Evolutionary conservation across 1,139 yeast genomes (phyloP), one percentile per base, ranked within the genome.

Genomic region (Suhomyces taliae): DNA sequence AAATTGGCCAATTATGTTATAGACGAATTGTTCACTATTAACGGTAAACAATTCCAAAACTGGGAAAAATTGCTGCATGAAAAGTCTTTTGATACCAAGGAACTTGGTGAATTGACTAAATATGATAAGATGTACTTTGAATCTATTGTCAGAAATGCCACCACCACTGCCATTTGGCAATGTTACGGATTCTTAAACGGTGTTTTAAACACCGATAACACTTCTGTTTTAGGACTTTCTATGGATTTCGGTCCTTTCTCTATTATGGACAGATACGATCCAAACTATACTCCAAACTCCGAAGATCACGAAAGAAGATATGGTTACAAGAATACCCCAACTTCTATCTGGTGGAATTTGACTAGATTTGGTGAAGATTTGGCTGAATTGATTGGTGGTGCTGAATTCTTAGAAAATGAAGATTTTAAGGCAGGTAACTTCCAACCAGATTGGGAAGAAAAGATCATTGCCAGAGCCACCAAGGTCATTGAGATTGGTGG

Each of bases 191-290:
- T 91, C 60, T 69, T 91, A 58, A 93, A 93, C 60, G 99, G 99
- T 7, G 99, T 93, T 2, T 72, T 93, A 50, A 93, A 93, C 62
- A 91, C 98, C 0, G 99, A 93, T 62, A 93, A 93, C 61, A 90
- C 97, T 0, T 89, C 97, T 0, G 75, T 93, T 7, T 62, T 86
- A 39, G 99, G 99, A 0, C 71, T 91, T 12, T 82, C 96, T 0
- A 81, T 93, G 67, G 99, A 93, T 65, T 93, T 86, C 64, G 99
- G 99, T 4, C 99, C 99, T 1, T 93, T 89, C 69, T 87, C 95
- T 26, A 87, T 90, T 46, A 76, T 87, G 83, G 97, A 91, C 61
- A 81, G 81, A 47, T 93, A 85, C 62, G 85, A 90, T 59, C 91
- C 95, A 7, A 66, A 78, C 44, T 91, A 80, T 61, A 87, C 97